A percentile compares a stretch with the other conserved stretches of the same genome.
Conservation (phyloP, 208 protist species). For the Trypanosoma rangeli region DNA sequence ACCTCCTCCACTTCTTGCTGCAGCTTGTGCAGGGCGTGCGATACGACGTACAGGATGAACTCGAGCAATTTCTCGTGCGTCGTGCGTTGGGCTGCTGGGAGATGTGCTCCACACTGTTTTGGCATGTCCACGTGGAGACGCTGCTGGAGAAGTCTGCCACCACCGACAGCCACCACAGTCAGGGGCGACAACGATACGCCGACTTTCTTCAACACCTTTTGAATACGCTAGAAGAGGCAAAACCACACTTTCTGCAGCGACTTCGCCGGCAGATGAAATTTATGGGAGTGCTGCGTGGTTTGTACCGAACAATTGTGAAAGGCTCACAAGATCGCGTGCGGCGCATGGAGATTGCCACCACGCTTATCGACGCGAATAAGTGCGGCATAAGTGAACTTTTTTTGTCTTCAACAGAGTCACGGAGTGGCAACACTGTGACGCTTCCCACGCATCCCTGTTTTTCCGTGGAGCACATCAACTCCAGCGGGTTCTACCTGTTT, state of each 20-base stretch:
- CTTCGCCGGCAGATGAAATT: conserved; percentile 56
- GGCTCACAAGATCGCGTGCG: conserved; percentile 42
- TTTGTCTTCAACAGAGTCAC: neutral
- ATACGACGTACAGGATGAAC: conserved; percentile 66
- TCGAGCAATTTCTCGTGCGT: conserved; percentile 58
- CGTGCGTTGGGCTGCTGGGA: conserved; percentile 69
- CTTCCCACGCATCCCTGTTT: conserved; percentile 72
- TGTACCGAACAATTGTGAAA: conserved; percentile 37
- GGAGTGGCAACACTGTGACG: conserved; percentile 24
- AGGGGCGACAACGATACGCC: neutral
- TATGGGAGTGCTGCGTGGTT: conserved; percentile 36
- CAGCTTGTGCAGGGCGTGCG: conserved; percentile 82
- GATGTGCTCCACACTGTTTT: conserved; percentile 77
- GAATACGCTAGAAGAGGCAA: conserved; percentile 29
- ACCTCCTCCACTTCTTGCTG: conserved; percentile 45
- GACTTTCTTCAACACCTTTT: conserved; percentile 37
- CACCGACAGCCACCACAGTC: neutral
- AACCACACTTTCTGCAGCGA: conserved; percentile 47
- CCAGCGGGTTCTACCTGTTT: conserved; percentile 70
- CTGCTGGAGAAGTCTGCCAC: conserved; percentile 11
- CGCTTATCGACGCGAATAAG: conserved; percentile 46
- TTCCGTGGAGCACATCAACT: conserved; percentile 34
- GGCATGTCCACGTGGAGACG: conserved; percentile 58
- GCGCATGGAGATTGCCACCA: conserved; percentile 43
- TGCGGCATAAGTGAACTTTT: conserved; percentile 67